A percentile compares a stretch with the other conserved stretches of the same genome.
Evolutionary conservation across 805 yeast species (phyloP).

Genomic region (Candida silvatica): DNA sequence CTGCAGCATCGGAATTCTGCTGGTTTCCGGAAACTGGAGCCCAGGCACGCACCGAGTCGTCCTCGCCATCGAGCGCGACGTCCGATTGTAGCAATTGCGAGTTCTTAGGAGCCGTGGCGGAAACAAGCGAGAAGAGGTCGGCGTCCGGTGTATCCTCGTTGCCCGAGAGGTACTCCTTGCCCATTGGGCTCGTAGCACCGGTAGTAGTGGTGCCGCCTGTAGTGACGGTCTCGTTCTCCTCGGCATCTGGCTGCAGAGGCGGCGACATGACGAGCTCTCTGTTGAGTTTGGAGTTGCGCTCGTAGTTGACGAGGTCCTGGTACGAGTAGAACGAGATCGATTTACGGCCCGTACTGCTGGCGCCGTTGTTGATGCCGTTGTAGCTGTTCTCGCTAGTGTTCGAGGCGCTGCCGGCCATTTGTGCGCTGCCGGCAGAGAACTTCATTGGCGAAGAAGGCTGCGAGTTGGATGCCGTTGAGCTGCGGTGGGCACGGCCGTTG

Average conservation of each 20-base stretch:
- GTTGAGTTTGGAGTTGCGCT: conserved; percentile 9
- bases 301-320: conserved; percentile 23
- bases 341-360: conserved; percentile 9
- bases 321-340: conserved; percentile 25
- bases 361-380: background rate
- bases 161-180: too few species aligned
- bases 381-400: background rate
- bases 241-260: background rate
- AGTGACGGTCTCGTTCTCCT: background rate
- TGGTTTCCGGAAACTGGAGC: conserved; percentile 3
- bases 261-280: conserved; percentile 6
- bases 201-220: background rate
- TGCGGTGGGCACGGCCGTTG: background rate
- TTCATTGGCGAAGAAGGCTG: background rate
- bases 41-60: conserved; percentile 9
- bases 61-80: too few species aligned
- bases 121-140: too few species aligned
- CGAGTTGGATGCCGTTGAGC: too few species aligned
- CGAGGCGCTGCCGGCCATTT: background rate
- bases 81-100: too few species aligned
- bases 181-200: too few species aligned
- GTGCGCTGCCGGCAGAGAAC: background rate
- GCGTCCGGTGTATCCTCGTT: too few species aligned
- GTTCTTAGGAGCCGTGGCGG: too few species aligned
- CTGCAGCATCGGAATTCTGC: too few species aligned